Evolutionary conservation across 352 stramenopile species (phyloP).

Genomic region (Globisporangium uncinulatum): DNA sequence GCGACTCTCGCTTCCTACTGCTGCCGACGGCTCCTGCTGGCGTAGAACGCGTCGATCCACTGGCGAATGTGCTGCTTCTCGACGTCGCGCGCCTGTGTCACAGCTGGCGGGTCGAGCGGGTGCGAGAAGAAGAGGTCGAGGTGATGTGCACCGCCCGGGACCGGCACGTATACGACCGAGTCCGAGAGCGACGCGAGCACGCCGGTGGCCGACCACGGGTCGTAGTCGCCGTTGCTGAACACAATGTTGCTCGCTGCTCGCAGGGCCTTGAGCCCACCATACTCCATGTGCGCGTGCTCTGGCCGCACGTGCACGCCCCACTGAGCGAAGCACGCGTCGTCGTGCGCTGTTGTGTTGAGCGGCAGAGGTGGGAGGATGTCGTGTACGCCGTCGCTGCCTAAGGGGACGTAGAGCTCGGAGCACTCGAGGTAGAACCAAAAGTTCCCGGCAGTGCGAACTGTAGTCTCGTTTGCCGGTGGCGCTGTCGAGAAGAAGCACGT

Average conservation of each 20-base stretch:
- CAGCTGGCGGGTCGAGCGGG: conserved; percentile 39
- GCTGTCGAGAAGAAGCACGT: conserved; percentile 47
- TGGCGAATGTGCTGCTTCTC: conserved; percentile 48
- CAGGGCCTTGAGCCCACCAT: conserved; percentile 65
- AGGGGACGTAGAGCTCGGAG: conserved; percentile 71
- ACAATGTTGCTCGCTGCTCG: conserved; percentile 88
- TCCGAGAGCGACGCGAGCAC: conserved; percentile 67
- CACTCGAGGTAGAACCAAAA: conserved; percentile 83
- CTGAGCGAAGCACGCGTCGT: conserved; percentile 47
- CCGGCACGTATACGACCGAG: conserved; percentile 49
- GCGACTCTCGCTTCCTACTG: too few species aligned
- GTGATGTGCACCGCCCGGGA: conserved; percentile 60
- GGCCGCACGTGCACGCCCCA: conserved; percentile 68
- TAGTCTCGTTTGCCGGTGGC: conserved; percentile 45
- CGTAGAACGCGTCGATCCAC: conserved; percentile 46
- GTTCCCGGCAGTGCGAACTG: conserved; percentile 25
- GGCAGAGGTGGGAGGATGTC: conserved; percentile 87
- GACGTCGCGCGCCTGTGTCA: conserved; percentile 29
- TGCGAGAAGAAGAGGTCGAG: conserved; percentile 82
- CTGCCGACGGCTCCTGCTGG: neutral
- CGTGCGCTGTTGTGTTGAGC: conserved; percentile 60
- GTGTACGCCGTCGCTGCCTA: conserved; percentile 47
- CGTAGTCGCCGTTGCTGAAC: conserved; percentile 92
- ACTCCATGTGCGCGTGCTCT: conserved; percentile 63
- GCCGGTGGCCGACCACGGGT: conserved; percentile 90